Evolutionary conservation across 805 yeast species (phyloP).

Genomic region (Torulaspora maleeae): DNA sequence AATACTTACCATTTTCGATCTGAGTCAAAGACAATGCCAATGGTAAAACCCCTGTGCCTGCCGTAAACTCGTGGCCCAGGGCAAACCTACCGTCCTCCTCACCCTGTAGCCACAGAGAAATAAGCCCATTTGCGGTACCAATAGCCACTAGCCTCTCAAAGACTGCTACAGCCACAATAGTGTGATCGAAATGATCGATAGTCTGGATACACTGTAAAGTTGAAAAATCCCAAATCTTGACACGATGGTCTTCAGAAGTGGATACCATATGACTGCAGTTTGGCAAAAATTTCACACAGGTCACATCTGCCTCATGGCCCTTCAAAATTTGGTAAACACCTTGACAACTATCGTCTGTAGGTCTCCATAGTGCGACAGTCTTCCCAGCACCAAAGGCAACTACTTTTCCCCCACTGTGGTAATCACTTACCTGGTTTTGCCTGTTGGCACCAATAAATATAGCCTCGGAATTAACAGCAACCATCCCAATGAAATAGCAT

Average conservation of each 20-base stretch:
- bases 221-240: conserved; percentile 54
- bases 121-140: conserved; percentile 61
- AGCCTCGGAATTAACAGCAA: conserved; percentile 41
- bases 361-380: conserved; percentile 66
- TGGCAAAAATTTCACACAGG: conserved; percentile 59
- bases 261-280: conserved; percentile 47
- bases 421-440: conserved; percentile 57
- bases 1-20: conserved; percentile 33
- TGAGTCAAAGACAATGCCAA: conserved; percentile 27
- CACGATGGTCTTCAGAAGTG: conserved; percentile 60
- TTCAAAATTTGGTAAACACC: conserved; percentile 57
- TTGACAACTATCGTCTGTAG: conserved; percentile 38
- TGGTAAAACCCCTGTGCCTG: conserved; percentile 28
- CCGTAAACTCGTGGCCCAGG: conserved; percentile 24
- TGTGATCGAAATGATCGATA: conserved; percentile 42
- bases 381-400: conserved; percentile 72
- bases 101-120: conserved; percentile 48
- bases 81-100: conserved; percentile 19
- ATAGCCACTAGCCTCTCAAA: conserved; percentile 43
- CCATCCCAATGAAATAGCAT: conserved; percentile 2
- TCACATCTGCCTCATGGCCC: conserved; percentile 57
- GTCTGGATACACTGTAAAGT: conserved; percentile 26
- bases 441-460: conserved; percentile 70
- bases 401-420: conserved; percentile 35
- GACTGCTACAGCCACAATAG: conserved; percentile 54